Percentiles rank a stretch among this genome's conserved stretches.
phyloP scores from a whole-genome alignment of 2,329 filamentous ascomycete genomes.

The Hypoxylon rubiginosum region DNA sequence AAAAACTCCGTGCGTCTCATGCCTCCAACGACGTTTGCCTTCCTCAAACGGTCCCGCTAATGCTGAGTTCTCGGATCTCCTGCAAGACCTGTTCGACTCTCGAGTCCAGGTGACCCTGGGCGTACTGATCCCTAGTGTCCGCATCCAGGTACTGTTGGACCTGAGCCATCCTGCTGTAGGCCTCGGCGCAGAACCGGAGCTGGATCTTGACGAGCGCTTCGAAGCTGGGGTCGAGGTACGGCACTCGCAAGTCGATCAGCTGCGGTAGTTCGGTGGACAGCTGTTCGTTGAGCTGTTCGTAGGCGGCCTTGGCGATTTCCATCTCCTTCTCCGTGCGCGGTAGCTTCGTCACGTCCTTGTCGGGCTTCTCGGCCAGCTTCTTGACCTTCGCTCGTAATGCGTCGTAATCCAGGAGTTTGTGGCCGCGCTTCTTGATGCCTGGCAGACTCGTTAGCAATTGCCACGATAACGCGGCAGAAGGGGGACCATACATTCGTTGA shows the following conservation, averaged over 20 bases:
- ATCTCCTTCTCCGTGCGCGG: conserved; percentile 96
- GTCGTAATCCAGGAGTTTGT: conserved; percentile 99
- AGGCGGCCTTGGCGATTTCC: conserved; percentile 91
- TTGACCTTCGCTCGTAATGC: conserved; percentile 95
- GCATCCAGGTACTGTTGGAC: conserved; percentile 98
- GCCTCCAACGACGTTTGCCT: not conserved
- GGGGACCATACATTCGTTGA: conserved; percentile 84
- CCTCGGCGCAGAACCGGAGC: conserved; percentile 95
- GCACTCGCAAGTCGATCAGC: conserved; percentile 95
- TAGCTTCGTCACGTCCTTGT: conserved; percentile 97
- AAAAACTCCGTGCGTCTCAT: conserved; percentile 25
- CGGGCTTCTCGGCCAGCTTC: conserved; percentile 96
- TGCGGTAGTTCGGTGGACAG: conserved; percentile 93
- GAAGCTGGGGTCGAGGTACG: conserved; percentile 96
- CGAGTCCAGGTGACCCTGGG: conserved; percentile 89
- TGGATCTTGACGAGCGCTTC: conserved; percentile 99
- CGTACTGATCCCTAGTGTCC: conserved; percentile 96
- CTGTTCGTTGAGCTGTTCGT: conserved; percentile 98
- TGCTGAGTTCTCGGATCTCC: conserved; percentile 96
- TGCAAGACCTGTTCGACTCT: conserved; percentile 95
- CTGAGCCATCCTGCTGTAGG: conserved; percentile 97
- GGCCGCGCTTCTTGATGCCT: conserved; percentile 97
- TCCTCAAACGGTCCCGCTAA: conserved; percentile 78
- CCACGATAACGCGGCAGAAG: not conserved
- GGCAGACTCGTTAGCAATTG: conserved; percentile 38